phyloP scores from a whole-genome alignment of 768 basidiomycete species.

The Boletus insuetus region DNA sequence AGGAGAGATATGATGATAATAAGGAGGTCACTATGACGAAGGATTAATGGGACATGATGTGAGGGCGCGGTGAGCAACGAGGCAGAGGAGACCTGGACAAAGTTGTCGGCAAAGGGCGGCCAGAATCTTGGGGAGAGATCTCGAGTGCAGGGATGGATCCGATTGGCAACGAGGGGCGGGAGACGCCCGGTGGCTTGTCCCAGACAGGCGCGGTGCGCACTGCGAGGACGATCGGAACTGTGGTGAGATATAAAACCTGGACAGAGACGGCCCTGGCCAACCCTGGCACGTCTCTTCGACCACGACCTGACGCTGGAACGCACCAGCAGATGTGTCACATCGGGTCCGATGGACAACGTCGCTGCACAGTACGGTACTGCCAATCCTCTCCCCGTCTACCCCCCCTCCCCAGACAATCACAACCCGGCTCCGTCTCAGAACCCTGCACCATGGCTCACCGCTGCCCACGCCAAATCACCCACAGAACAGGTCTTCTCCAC shows the following conservation, averaged over 20 bases:
- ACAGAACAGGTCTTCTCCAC: slow-evolving; percentile 36
- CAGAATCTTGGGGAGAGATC: slow-evolving; percentile 12
- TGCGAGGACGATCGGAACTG: slow-evolving; percentile 16
- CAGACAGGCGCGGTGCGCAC: slow-evolving; percentile 9
- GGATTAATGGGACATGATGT: slow-evolving; percentile 9
- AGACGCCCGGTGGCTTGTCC: slow-evolving; percentile 11
- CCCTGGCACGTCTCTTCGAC: slow-evolving; percentile 30
- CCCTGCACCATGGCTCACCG: slow-evolving; percentile 3
- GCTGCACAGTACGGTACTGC: slow-evolving; percentile 27
- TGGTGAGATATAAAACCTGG: slow-evolving; percentile 31
- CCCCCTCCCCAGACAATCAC: slow-evolving; percentile 30
- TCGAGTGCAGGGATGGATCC: background rate
- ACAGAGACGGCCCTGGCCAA: slow-evolving; percentile 23
- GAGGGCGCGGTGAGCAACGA: slow-evolving; percentile 15
- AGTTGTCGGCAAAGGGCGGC: slow-evolving; percentile 20
- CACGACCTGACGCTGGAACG: slow-evolving; percentile 23
- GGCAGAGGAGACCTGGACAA: slow-evolving; percentile 14
- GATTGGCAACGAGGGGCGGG: slow-evolving; percentile 19
- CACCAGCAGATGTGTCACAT: slow-evolving; percentile 35
- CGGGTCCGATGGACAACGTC: slow-evolving; percentile 37
- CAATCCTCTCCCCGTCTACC: slow-evolving; percentile 32
- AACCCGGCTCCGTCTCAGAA: slow-evolving; percentile 13
- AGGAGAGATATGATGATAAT: slow-evolving; percentile 21
- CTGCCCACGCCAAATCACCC: background rate
- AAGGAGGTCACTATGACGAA: slow-evolving; percentile 24